Evolutionary conservation across 768 basidiomycete genomes (phyloP), one percentile per base, ranked within the genome.

Genomic region (Naganishia onofrii): DNA sequence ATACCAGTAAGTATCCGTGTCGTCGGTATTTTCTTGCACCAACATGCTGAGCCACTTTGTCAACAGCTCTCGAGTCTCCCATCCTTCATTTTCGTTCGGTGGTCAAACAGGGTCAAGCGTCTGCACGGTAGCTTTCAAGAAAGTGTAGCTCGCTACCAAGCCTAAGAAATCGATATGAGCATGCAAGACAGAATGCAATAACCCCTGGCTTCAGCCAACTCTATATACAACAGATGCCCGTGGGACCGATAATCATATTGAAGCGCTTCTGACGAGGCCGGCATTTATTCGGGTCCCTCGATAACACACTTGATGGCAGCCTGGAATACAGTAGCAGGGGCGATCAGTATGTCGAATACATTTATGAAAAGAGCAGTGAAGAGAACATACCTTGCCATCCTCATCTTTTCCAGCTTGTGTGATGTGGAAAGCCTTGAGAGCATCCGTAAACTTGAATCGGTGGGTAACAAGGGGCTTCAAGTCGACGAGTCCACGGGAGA

Each of bases 391-490:
- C 81, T 88, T 91, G 56, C 93, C 94, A 77, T 97, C 91, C 66
- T 86, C 84, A 57, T 92, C 89, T 84, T 89, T 91, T 32, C 93
- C 92, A 23, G 82, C 80, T 70, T 87, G 86, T 44, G 90, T 96
- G 17, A 89, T 87, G 68, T 89, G 83, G 85, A 97, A 96, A 1
- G 93, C 95, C 60, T 83, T 83, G 28, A 86, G 81, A 57, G 93
- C 91, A 15, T 93, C 84, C 48, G 88, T 84, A 79, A 97, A 97
- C 42, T 84, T 78, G 82, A 76, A 92, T 86, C 91, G 85, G 80
- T 97, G 93, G 23, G 93, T 91, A 72, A 96, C 88, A 38, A 98
- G 84, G 0, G 93, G 88, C 79, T 89, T 91, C 67, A 97, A 85
- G 80, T 96, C 86, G 73, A 97, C 86, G 78, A 87, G 89, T 63